Percentiles rank a stretch among this genome's conserved stretches.
Conservation (phyloP, 805 yeast species). For the Ogataea philodendri region DNA sequence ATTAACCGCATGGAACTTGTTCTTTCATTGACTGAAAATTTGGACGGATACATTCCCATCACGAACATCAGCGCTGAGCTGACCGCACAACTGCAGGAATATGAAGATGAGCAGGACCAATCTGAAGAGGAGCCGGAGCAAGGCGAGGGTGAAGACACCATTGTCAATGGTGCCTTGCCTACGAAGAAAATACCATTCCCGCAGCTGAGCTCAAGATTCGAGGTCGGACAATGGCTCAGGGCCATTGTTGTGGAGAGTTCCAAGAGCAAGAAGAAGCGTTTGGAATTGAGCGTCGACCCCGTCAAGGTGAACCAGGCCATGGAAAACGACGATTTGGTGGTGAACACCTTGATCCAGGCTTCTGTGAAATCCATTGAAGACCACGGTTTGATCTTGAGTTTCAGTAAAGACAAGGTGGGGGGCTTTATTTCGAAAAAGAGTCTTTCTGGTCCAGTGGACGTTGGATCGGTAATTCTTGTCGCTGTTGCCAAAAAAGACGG, state of each 20-base stretch:
- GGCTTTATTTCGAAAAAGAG: conserved; percentile 81
- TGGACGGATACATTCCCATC: conserved; percentile 75
- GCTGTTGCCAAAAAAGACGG: conserved; percentile 51
- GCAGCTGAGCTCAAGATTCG: conserved; percentile 50
- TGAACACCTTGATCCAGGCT: conserved; percentile 70
- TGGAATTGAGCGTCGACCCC: conserved; percentile 75
- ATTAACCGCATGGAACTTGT: conserved; percentile 63
- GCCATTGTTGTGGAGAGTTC: conserved; percentile 63
- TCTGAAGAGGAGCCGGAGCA: conserved; percentile 36
- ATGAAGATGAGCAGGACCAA: conserved; percentile 48
- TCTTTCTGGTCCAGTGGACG: conserved; percentile 42
- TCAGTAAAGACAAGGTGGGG: conserved; percentile 55
- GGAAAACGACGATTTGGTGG: conserved; percentile 55
- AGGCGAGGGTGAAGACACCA: conserved; percentile 34
- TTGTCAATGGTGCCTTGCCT: conserved; percentile 20
- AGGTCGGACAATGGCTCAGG: conserved; percentile 81
- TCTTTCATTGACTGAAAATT: conserved; percentile 74
- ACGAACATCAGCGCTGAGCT: conserved; percentile 68
- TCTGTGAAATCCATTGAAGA: conserved; percentile 82
- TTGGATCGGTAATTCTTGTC: conserved; percentile 72
- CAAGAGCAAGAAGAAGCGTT: conserved; percentile 48
- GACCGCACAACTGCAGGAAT: conserved; percentile 53
- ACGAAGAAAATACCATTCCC: conserved; percentile 49
- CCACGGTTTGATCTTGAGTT: conserved; percentile 78
- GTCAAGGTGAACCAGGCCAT: conserved; percentile 60